These are phyloP conservation scores for Tulasnella sp. DNA, from an alignment of 768 basidiomycete species.

Conservation along the genomic window DNA sequence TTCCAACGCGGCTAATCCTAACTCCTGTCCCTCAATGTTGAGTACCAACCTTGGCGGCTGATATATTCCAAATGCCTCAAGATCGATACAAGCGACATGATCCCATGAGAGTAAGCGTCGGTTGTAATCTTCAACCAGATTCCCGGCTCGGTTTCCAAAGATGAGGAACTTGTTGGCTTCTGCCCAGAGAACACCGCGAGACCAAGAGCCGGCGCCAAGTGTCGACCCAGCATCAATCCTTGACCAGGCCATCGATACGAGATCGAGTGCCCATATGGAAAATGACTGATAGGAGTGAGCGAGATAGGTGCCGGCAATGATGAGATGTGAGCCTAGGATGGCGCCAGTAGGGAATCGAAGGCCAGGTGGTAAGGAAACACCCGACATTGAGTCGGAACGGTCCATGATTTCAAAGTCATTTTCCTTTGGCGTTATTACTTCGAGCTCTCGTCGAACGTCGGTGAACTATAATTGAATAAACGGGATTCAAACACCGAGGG, in stretches of 20 bases:
- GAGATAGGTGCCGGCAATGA: constrained; percentile 92
- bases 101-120: constrained; percentile 83
- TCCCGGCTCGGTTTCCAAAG: constrained; percentile 80
- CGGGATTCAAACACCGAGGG: background rate
- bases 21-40: constrained; percentile 62
- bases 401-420: constrained; percentile 63
- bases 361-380: constrained; percentile 70
- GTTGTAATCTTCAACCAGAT: constrained; percentile 86
- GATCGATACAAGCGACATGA: constrained; percentile 77
- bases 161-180: constrained; percentile 76
- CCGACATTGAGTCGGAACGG: constrained; percentile 67
- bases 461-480: constrained; percentile 46
- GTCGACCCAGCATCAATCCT: constrained; percentile 81
- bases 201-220: constrained; percentile 85
- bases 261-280: constrained; percentile 91
- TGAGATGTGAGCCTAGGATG: constrained; percentile 77
- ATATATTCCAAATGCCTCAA: constrained; percentile 94
- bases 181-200: constrained; percentile 78
- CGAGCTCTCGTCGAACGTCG: constrained; percentile 89
- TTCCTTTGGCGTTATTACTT: constrained; percentile 66
- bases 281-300: constrained; percentile 90
- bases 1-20: constrained; percentile 74
- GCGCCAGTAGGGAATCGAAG: constrained; percentile 93
- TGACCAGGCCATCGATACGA: constrained; percentile 70
- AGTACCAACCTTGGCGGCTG: constrained; percentile 59